Base-by-base conservation (phyloP, 2,329 filamentous ascomycete species). In the Sporothrix brasiliensis region DNA sequence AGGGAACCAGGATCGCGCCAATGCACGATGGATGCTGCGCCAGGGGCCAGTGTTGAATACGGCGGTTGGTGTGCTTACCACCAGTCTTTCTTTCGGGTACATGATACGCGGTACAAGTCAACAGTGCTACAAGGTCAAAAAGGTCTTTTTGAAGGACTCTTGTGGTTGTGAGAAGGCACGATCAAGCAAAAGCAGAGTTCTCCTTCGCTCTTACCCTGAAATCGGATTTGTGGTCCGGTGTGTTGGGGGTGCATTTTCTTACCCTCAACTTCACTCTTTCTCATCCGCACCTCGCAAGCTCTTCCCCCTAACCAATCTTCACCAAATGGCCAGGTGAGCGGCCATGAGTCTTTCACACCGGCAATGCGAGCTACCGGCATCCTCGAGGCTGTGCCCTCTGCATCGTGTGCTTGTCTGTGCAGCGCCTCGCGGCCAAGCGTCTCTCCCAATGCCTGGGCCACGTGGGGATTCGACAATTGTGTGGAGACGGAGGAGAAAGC, bases 371-470 rank as follows among this genome's bases (percentile, higher is more conserved):
- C 2, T 19, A 56, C 53, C 6, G 53, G 53, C 16, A 34, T 53
- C 50, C 11, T 53, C 11, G 50, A 53, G 50, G 50, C 50, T 21
- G n/a, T 9, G 50, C 11, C 50, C 7, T 21, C n/a, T 47, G 41
- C 41, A 10, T 47, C 41, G 41, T 47, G 11, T 16, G 10, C 14
- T 47, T 47, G 41, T 14, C 10, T n/a, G 52, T 16, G 24, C 34
- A 21, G 52, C 52, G 4, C 30, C 52, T 30, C 53, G 49, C 19
- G 39, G 21, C 11, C 58, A 34, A 49, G 67, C 34, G 27, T 56
- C 41, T 27, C 39, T 34, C 49, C 67, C 67, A 58, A 68, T 68
- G 6, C 67, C 67, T 60, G 13, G 39, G 39, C 66, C 53, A 68
- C 67, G 67, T 68, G 67, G 67, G 52, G 41, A 39, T 16, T n/a